Percentiles rank a stretch among this genome's conserved stretches.
Conservation (phyloP, 768 basidiomycete species). For the Agrocybe chaxingu region DNA sequence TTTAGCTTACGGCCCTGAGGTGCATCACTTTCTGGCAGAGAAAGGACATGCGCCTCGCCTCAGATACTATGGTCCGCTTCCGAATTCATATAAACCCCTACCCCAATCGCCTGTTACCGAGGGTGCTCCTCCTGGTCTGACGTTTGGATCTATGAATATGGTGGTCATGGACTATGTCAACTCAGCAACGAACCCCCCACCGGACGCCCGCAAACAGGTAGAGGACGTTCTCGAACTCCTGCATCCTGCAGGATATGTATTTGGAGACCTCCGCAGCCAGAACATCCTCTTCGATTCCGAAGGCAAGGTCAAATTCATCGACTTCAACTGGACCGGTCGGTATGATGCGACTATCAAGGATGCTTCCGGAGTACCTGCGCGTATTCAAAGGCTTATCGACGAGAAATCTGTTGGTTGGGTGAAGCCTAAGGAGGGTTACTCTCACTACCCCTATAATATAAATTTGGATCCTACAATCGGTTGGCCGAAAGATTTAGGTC, state of each 20-base stretch:
- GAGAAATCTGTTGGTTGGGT: not conserved
- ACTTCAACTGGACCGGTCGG: slow-evolving; percentile 36
- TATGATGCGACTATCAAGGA: slow-evolving; percentile 8
- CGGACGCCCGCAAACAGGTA: slow-evolving; percentile 20
- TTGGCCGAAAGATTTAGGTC: slow-evolving; percentile 7
- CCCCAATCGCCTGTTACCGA: not conserved
- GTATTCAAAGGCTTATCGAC: slow-evolving; percentile 2
- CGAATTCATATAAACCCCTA: not conserved
- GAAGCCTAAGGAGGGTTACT: not conserved
- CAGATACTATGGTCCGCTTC: slow-evolving; percentile 23
- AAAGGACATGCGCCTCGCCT: slow-evolving; percentile 25
- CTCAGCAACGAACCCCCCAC: slow-evolving; percentile 1
- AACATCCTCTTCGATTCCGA: slow-evolving; percentile 27
- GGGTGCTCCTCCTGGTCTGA: slow-evolving; percentile 9
- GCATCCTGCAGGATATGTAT: slow-evolving; percentile 30
- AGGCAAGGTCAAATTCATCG: slow-evolving; percentile 26
- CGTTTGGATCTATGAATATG: slow-evolving; percentile 22
- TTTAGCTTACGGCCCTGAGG: slow-evolving; percentile 25
- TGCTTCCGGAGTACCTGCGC: slow-evolving; percentile 3
- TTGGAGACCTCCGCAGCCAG: slow-evolving; percentile 31
- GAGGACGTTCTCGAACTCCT: slow-evolving; percentile 14
- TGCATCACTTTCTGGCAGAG: slow-evolving; percentile 28
- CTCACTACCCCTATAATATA: slow-evolving; percentile 6
- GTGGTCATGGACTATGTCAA: slow-evolving; percentile 38
- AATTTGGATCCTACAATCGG: slow-evolving; percentile 3